Base-by-base conservation (phyloP, 768 basidiomycete genomes). In the Hygrophorus pudorinus region DNA sequence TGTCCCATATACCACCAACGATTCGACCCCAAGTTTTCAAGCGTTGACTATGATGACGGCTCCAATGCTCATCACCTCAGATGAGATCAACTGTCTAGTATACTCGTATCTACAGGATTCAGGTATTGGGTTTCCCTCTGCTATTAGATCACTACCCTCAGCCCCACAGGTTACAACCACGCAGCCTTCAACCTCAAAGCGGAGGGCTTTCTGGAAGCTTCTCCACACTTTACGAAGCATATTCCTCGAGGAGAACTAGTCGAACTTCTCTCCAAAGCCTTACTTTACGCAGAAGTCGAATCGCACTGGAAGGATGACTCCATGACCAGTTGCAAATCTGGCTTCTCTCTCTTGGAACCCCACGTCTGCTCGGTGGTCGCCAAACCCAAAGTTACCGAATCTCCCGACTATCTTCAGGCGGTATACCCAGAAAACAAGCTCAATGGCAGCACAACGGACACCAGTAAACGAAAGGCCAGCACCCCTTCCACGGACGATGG, bases 51-150 rank as follows among this genome's bases (percentile, higher is more conserved):
- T 12, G 16, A 48, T 45, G 24, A 20, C 41, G 17, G 28, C 17
- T 44, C 71, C 73, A 40, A 72, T 83, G 38, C 70, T 72, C 27
- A 81, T 88, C 50, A 76, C 79, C 32, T 81, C 86, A 30, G 86
- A 89, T 51, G 85, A 90, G 58, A 71, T 91, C 48, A 91, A 91
- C 58, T 85, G 81, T 54, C 75, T 90, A 49, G 81, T 91, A 38
- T 79, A 90, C 60, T 73, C 88, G 1, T 91, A 89, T 56, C 77
- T 91, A 51, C 70, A 80, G 51, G 88, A 91, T 53, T 87, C 85
- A 27, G 87, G 87, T 85, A 29, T 49, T 54, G 39, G 31, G 40
- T 14, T 44, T 42, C n/a, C 38, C 24, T 28, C n/a, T 18, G 11
- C 9, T 30, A 32, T 11, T 20, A 3, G 24, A 24, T 24, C 24